Conservation (phyloP, 2,329 filamentous ascomycete genomes). For the Grosmannia huntii region DNA sequence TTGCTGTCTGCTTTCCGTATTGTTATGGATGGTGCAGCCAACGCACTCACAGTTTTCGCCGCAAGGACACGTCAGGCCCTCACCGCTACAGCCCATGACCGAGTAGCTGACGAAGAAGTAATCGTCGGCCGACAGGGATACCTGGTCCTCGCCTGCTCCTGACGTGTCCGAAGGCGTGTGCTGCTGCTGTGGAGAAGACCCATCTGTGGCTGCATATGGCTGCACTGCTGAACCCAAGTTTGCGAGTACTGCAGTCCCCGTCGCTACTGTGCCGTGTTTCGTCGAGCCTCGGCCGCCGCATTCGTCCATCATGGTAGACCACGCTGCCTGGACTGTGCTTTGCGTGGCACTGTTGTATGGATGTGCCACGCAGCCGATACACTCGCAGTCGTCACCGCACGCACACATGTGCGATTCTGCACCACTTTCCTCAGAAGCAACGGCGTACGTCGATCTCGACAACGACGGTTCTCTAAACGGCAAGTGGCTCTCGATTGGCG, state of each 20-base stretch:
- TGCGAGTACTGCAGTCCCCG: background rate
- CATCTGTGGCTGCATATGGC: background rate
- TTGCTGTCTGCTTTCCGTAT: background rate
- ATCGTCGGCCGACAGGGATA: constrained; percentile 33
- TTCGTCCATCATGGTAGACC: constrained; percentile 9
- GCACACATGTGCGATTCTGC: constrained; percentile 11
- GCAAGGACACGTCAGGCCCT: constrained; percentile 37
- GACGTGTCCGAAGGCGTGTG: constrained; percentile 35
- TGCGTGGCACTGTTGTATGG: constrained; percentile 14
- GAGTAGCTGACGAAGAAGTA: constrained; percentile 42
- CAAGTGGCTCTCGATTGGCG: background rate
- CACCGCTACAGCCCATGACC: constrained; percentile 13
- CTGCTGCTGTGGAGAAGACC: constrained; percentile 24
- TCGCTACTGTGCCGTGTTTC: background rate
- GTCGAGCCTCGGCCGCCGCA: background rate
- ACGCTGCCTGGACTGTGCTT: constrained; percentile 12
- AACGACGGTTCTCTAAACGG: background rate
- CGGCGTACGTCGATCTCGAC: background rate
- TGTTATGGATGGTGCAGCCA: constrained; percentile 55
- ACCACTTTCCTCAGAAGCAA: background rate
- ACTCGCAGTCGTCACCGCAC: constrained; percentile 15
- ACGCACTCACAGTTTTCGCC: constrained; percentile 55
- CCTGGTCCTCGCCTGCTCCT: constrained; percentile 36
- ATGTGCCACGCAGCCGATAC: constrained; percentile 13
- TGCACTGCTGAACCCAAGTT: background rate